These are phyloP conservation scores for Basidioascus undulatus DNA, from an alignment of 768 basidiomycete genomes.

Conservation along the genomic window DNA sequence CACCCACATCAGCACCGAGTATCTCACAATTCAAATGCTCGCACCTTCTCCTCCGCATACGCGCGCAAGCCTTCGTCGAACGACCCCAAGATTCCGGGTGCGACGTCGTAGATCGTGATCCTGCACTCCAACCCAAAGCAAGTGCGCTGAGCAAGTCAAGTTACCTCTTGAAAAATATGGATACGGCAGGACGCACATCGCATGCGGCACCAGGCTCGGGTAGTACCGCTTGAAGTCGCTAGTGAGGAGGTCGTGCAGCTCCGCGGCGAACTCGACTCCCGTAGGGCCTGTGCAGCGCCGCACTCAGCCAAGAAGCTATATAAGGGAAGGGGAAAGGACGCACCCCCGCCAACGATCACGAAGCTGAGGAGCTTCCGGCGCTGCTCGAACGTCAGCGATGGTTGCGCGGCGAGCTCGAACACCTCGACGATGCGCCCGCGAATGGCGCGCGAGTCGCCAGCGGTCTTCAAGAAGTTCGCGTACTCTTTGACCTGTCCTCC, in stretches of 20 bases:
- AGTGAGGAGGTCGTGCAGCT: constrained; percentile 51
- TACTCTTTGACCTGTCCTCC: constrained; percentile 58
- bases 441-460: constrained; percentile 20
- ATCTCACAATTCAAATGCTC: too few relatives aligned
- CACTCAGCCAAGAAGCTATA: constrained; percentile 2
- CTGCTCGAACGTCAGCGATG: constrained; percentile 46
- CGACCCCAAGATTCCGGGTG: constrained; percentile 42
- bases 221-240: too few relatives aligned
- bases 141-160: too few relatives aligned
- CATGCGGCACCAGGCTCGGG: constrained; percentile 10
- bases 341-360: constrained; percentile 49
- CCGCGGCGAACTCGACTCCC: constrained; percentile 60
- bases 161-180: too few relatives aligned
- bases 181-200: too few relatives aligned
- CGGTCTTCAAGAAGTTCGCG: constrained; percentile 58
- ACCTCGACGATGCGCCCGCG: constrained; percentile 21
- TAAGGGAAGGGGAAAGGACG: constrained; percentile 13
- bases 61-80: constrained; percentile 45
- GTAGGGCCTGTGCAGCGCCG: constrained; percentile 20
- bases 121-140: too few relatives aligned
- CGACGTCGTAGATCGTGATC: constrained; percentile 64
- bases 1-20: neutral
- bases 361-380: constrained; percentile 56
- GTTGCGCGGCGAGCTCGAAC: constrained; percentile 70
- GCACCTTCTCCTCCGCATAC: constrained; percentile 20